A percentile compares a stretch with the other conserved stretches of the same genome.
Evolutionary conservation across 1,139 yeast genomes (phyloP).

Genomic region (Saccharomyces pastorianus): DNA sequence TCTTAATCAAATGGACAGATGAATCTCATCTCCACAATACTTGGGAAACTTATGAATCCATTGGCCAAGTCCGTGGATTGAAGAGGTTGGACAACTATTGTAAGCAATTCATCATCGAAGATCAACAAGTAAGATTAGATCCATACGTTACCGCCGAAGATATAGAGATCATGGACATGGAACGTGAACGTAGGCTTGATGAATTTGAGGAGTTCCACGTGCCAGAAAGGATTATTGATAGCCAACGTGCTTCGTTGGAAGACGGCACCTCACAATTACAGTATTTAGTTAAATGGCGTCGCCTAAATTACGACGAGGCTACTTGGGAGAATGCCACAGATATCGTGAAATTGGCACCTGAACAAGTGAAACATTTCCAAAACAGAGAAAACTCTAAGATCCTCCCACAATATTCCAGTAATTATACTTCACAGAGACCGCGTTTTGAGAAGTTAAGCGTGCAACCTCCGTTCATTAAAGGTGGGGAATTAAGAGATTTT

Average conservation of each 20-base stretch:
- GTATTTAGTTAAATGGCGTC: conserved; percentile 88
- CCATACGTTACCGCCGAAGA: conserved; percentile 82
- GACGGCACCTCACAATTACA: conserved; percentile 62
- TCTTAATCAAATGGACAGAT: conserved; percentile 78
- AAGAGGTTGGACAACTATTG: conserved; percentile 84
- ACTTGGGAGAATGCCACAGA: conserved; percentile 94
- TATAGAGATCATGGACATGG: conserved; percentile 86
- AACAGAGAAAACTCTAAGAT: conserved; percentile 75
- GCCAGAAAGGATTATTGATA: conserved; percentile 84
- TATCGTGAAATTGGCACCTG: conserved; percentile 78
- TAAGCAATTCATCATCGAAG: conserved; percentile 63
- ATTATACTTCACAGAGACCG: conserved; percentile 73
- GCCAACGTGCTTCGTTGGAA: conserved; percentile 60
- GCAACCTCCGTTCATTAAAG: conserved; percentile 86
- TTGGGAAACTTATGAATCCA: conserved; percentile 69
- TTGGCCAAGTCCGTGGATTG: conserved; percentile 52
- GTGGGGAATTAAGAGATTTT: conserved; percentile 91
- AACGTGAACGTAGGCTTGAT: conserved; percentile 74
- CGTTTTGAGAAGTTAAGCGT: conserved; percentile 74
- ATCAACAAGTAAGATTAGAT: conserved; percentile 68
- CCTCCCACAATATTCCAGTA: conserved; percentile 71
- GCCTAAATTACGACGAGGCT: conserved; percentile 88
- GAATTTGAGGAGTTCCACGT: conserved; percentile 75
- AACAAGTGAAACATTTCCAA: conserved; percentile 76
- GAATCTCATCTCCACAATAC: conserved; percentile 90